Evolutionary conservation across 2,329 filamentous ascomycete species (phyloP).

Genomic region (Talaromyces funiculosus): DNA sequence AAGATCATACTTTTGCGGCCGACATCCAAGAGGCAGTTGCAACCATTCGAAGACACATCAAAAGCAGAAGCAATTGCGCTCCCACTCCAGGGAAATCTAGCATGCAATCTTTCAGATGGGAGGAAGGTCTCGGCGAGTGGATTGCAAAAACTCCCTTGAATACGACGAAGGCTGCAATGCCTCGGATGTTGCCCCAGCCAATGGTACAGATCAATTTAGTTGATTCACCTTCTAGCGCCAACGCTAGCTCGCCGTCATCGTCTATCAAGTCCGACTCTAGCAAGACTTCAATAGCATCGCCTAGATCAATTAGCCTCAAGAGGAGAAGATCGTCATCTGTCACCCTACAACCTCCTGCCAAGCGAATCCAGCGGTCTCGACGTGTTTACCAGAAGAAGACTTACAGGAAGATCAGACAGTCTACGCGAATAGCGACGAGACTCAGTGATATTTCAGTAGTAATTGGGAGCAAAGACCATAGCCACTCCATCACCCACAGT

Average conservation of each 20-base stretch:
- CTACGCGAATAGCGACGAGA: slow-evolving; percentile 1
- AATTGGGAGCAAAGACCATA: neutral
- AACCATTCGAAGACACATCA: slow-evolving; percentile 8
- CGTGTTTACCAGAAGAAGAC: neutral
- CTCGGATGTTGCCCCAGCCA: slow-evolving; percentile 3
- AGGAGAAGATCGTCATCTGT: neutral
- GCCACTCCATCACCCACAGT: neutral
- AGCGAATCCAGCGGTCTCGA: slow-evolving; percentile 2
- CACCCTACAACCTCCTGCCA: neutral
- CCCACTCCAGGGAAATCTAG: slow-evolving; percentile 17
- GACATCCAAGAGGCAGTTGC: slow-evolving; percentile 32
- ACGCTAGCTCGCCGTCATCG: slow-evolving; percentile 16
- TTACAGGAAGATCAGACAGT: slow-evolving; percentile 4
- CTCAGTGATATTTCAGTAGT: neutral
- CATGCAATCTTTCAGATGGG: slow-evolving; percentile 44
- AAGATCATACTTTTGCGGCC: slow-evolving; percentile 36
- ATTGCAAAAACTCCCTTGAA: slow-evolving; percentile 44
- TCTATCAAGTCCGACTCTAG: slow-evolving; percentile 21
- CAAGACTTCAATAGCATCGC: slow-evolving; percentile 26
- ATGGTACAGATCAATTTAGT: slow-evolving; percentile 4
- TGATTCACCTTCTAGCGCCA: slow-evolving; percentile 18
- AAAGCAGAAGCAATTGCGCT: slow-evolving; percentile 9
- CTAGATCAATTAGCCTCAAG: slow-evolving; percentile 13
- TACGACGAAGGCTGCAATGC: slow-evolving; percentile 18
- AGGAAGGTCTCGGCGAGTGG: slow-evolving; percentile 55